Percentiles rank a stretch among this genome's conserved stretches.
phyloP scores from a whole-genome alignment of 164 flowering plant species.

The Paratinospora sagittata region DNA sequence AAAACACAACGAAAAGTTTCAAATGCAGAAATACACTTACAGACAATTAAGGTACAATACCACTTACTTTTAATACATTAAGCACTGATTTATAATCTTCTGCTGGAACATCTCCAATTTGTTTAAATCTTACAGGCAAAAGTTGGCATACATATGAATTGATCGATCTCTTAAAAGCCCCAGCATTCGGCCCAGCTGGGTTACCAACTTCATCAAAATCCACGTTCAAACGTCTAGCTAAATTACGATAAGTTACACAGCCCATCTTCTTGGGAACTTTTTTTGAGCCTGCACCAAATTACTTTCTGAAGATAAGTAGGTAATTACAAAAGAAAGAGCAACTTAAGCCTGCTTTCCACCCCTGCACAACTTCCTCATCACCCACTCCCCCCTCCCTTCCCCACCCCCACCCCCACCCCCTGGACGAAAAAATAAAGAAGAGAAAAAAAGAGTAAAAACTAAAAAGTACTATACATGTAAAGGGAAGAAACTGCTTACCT shows the following conservation, averaged over 20 bases:
- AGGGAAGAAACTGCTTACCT: constrained; percentile 12
- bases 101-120: constrained; percentile 27
- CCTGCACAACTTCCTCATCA: too few species aligned
- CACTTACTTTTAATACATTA: constrained; percentile 24
- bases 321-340: neutral
- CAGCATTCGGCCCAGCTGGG: constrained; percentile 27
- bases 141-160: constrained; percentile 28
- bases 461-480: neutral
- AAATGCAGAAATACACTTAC: neutral
- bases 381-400: too few species aligned
- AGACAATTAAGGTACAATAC: constrained; percentile 12
- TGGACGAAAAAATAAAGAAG: too few species aligned
- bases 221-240: constrained; percentile 21
- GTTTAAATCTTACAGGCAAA: constrained; percentile 27
- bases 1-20: neutral
- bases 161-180: constrained; percentile 29
- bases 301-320: neutral
- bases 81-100: constrained; percentile 24
- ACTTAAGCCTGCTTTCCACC: neutral
- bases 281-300: constrained; percentile 18
- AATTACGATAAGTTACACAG: constrained; percentile 13
- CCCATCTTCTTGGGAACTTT: constrained; percentile 15
- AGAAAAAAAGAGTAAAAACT: neutral
- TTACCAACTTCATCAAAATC: constrained; percentile 29
- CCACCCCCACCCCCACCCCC: too few species aligned